These are phyloP conservation scores for Drosera capensis DNA, from an alignment of 148 eudicot species.

Conservation along the genomic window DNA sequence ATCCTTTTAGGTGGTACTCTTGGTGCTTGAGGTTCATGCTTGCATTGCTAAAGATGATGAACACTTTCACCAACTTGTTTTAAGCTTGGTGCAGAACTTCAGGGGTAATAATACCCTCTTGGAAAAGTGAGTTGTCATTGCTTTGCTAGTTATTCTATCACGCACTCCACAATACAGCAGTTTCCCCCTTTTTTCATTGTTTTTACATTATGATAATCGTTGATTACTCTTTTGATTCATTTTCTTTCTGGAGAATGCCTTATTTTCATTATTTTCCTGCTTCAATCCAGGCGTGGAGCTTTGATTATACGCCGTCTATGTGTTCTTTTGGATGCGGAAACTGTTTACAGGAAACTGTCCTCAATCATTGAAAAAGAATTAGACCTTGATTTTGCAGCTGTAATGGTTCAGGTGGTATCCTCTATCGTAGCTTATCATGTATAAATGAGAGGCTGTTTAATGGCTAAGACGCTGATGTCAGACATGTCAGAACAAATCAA, in stretches of 20 bases:
- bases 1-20: slow-evolving; percentile 61
- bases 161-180: neutral
- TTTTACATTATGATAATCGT: neutral
- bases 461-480: neutral
- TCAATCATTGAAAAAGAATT: slow-evolving; percentile 62
- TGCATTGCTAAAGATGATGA: slow-evolving; percentile 72
- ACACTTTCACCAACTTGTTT: slow-evolving; percentile 74
- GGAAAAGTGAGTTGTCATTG: slow-evolving; percentile 50
- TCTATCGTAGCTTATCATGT: neutral
- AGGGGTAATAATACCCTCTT: slow-evolving; percentile 57
- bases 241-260: neutral
- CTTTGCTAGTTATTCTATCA: neutral
- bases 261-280: slow-evolving; percentile 3
- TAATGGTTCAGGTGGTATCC: slow-evolving; percentile 80
- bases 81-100: slow-evolving; percentile 58
- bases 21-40: slow-evolving; percentile 97
- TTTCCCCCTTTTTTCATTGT: neutral
- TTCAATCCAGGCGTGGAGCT: slow-evolving; percentile 67
- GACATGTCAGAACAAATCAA: neutral
- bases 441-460: neutral
- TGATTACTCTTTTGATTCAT: neutral
- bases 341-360: slow-evolving; percentile 82
- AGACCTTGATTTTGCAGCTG: slow-evolving; percentile 88
- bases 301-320: slow-evolving; percentile 82
- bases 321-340: slow-evolving; percentile 78